Evolutionary conservation across 352 stramenopile genomes (phyloP), one percentile per base, ranked within the genome.

Genomic region (Phytopythium vexans): DNA sequence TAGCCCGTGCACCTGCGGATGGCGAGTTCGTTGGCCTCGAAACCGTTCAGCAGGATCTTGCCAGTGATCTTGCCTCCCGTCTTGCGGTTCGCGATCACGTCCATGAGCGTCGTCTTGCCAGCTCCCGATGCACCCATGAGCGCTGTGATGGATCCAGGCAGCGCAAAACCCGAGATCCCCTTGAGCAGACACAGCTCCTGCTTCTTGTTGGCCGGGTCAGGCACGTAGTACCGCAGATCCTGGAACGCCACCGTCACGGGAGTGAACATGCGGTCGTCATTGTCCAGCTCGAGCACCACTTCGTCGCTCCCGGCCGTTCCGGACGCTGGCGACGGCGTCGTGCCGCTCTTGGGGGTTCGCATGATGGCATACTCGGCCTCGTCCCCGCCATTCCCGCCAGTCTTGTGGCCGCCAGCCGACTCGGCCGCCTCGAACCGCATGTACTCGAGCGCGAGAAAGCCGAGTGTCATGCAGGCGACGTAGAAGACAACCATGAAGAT

Each of bases 1-100:
- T 77, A 77, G 21, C 68, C 68, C n/a, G n/a, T n/a, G n/a, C n/a
- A n/a, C n/a, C n/a, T n/a, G n/a, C n/a, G n/a, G n/a, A n/a, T n/a
- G n/a, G n/a, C n/a, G n/a, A n/a, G n/a, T n/a, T n/a, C n/a, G n/a
- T n/a, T n/a, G n/a, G n/a, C n/a, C n/a, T n/a, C n/a, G n/a, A n/a
- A n/a, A n/a, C n/a, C n/a, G n/a, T n/a, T n/a, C n/a, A n/a, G n/a
- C n/a, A n/a, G n/a, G n/a, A n/a, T n/a, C n/a, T n/a, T n/a, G n/a
- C n/a, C n/a, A n/a, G n/a, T n/a, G n/a, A n/a, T n/a, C n/a, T n/a
- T n/a, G 16, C 48, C 38, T 32, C 72, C 76, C 15, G 70, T 86
- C 63, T 97, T 97, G 41, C 90, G 70, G 21, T 92, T 64, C 0
- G 90, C 86, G 40, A 98, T 90, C 4, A 97, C 86, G 70, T 98